These are phyloP conservation scores for Sisymbrium altissimum DNA, from an alignment of 345 rosid genomes.

Conservation along the genomic window DNA sequence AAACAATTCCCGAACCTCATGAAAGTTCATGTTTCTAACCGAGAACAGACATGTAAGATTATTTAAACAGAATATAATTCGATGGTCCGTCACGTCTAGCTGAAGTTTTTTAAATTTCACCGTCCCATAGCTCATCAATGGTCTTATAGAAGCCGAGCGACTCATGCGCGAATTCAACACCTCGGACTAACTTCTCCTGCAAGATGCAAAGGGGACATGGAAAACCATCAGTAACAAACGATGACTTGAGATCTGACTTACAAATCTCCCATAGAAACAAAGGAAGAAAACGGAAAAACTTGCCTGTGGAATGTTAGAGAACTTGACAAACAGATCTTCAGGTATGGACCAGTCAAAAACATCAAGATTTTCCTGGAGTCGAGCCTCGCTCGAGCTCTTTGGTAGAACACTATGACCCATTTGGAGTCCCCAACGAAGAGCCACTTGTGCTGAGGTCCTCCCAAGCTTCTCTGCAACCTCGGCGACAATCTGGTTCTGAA, in stretches of 20 bases:
- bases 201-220: background rate
- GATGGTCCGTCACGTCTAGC: background rate
- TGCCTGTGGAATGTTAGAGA: constrained; percentile 58
- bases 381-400: constrained; percentile 49
- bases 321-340: constrained; percentile 35
- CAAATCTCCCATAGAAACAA: background rate
- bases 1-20: background rate
- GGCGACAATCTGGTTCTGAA: constrained; percentile 36
- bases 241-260: background rate
- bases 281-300: constrained; percentile 3
- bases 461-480: constrained; percentile 53
- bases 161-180: constrained; percentile 30
- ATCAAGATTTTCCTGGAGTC: constrained; percentile 45
- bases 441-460: constrained; percentile 55
- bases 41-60: background rate
- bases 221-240: background rate
- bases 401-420: constrained; percentile 61
- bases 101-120: constrained; percentile 31
- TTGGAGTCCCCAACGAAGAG: constrained; percentile 68
- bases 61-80: background rate
- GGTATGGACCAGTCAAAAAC: constrained; percentile 50
- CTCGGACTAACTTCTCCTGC: constrained; percentile 46
- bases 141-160: constrained; percentile 42
- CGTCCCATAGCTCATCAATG: constrained; percentile 53
- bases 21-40: background rate